phyloP scores from a whole-genome alignment of 768 basidiomycete species.

The Termitomyces heimii region DNA sequence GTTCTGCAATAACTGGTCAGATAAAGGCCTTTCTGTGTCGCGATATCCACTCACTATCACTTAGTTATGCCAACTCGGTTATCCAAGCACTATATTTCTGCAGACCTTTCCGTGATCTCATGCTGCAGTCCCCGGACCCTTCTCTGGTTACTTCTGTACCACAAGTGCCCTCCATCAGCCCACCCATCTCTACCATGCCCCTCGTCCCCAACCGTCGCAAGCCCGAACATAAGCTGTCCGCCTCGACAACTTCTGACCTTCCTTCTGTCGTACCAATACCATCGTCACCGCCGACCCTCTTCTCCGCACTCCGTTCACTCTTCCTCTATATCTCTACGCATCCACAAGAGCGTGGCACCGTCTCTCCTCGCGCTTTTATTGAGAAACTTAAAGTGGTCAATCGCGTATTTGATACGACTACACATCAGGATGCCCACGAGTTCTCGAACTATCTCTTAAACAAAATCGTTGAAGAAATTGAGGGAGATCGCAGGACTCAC shows the following conservation, averaged over 20 bases:
- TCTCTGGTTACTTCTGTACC: slow-evolving; percentile 28
- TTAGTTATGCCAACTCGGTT: slow-evolving; percentile 97
- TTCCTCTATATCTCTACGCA: slow-evolving; percentile 80
- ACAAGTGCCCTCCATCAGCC: slow-evolving; percentile 17
- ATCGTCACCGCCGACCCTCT: slow-evolving; percentile 65
- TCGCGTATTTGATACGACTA: slow-evolving; percentile 82
- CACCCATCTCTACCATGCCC: slow-evolving; percentile 22
- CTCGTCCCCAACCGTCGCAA: slow-evolving; percentile 45
- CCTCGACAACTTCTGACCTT: slow-evolving; percentile 22
- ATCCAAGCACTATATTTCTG: slow-evolving; percentile 97
- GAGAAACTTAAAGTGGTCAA: slow-evolving; percentile 92
- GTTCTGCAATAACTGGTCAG: slow-evolving; percentile 97
- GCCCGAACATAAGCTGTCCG: slow-evolving; percentile 45
- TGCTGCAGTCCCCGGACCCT: slow-evolving; percentile 62
- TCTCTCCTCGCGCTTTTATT: slow-evolving; percentile 88
- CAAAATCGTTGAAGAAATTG: slow-evolving; percentile 88
- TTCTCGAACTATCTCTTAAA: slow-evolving; percentile 95
- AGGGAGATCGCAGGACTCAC: slow-evolving; percentile 52
- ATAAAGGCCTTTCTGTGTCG: background rate
- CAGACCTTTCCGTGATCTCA: slow-evolving; percentile 84
- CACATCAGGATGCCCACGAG: slow-evolving; percentile 99
- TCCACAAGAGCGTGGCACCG: slow-evolving; percentile 74
- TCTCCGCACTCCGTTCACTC: slow-evolving; percentile 90
- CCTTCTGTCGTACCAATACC: slow-evolving; percentile 42
- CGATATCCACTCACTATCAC: slow-evolving; percentile 14